Evolutionary conservation across 2,329 filamentous ascomycete genomes (phyloP), one percentile per base, ranked within the genome.

Genomic region (Passalora sequoiae): DNA sequence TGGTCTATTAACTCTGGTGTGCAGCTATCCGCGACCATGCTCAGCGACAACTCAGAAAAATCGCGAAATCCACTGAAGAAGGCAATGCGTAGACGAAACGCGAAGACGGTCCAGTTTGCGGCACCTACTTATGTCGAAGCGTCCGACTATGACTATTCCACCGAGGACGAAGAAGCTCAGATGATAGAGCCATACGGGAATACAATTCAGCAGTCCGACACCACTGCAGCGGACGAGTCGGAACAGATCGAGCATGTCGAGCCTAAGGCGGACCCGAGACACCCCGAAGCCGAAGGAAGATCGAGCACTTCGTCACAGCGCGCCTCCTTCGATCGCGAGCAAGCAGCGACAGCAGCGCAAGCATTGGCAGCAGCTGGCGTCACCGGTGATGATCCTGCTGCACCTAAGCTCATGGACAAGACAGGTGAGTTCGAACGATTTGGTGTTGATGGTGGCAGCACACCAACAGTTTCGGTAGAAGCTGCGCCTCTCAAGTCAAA

Each of bases 81-180:
- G 55, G 84, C 86, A 1, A 91, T 95, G 69, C 80, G 85, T 49
- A 74, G 85, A 55, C 80, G 84, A 53, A 89, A 89, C 59, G 77
- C 83, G 20, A 96, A 95, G 68, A 92, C 80, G 0, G 89, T 96
- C 20, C 80, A 87, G 29, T 96, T 96, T 58, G 77, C 86, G 4
- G 77, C 85, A 1, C 87, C 88, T 0, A 92, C 86, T 4, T 94
- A 89, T 58, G 84, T 91, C 30, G 87, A 95, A 65, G 87, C 91
- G 48, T 88, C 86, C 0, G 87, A 94, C 52, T 77, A 86, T 55
- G 88, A 94, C 42, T 94, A 89, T 61, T 94, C 86, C 1, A 81
- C 79, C 1, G 84, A 92, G 39, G 87, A 91, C 50, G 71, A 65
- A 15, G 60, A 63, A 36, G 33, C 33, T 8, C 49, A 53, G 13